phyloP scores from a whole-genome alignment of 306 rosid species.

The Rosa rugosa region DNA sequence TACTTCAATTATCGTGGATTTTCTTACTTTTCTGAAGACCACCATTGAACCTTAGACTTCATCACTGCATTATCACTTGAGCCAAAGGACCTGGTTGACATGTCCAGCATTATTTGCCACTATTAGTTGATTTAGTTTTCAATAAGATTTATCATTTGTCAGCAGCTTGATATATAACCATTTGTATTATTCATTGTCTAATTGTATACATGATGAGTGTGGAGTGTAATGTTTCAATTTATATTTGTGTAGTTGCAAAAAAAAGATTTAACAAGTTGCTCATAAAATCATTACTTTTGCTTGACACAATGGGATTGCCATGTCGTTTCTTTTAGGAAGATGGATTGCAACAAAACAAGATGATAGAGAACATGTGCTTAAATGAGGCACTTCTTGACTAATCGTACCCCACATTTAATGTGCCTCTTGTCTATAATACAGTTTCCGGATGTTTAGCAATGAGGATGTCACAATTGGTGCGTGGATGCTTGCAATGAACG shows the following conservation, averaged over 20 bases:
- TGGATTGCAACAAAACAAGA: neutral
- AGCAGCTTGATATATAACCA: neutral
- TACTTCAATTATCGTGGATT: neutral
- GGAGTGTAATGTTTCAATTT: neutral
- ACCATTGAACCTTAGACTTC: neutral
- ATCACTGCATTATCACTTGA: neutral
- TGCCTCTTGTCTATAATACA: slow-evolving; percentile 32
- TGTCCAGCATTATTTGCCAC: neutral
- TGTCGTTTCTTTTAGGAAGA: neutral
- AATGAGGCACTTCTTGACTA: neutral
- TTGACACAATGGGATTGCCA: neutral
- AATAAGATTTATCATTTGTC: neutral
- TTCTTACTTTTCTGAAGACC: neutral
- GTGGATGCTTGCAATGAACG: slow-evolving; percentile 99
- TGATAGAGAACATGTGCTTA: neutral
- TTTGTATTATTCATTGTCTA: neutral
- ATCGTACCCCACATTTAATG: slow-evolving; percentile 14
- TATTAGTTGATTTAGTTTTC: neutral
- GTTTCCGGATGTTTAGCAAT: slow-evolving; percentile 98
- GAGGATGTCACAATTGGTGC: slow-evolving; percentile 99
- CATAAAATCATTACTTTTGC: neutral
- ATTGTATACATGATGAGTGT: neutral
- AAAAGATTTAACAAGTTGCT: neutral
- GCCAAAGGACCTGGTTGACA: neutral
- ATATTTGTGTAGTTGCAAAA: neutral